Conservation (phyloP, 2,329 filamentous ascomycete genomes). For the Exophiala bonariae region DNA sequence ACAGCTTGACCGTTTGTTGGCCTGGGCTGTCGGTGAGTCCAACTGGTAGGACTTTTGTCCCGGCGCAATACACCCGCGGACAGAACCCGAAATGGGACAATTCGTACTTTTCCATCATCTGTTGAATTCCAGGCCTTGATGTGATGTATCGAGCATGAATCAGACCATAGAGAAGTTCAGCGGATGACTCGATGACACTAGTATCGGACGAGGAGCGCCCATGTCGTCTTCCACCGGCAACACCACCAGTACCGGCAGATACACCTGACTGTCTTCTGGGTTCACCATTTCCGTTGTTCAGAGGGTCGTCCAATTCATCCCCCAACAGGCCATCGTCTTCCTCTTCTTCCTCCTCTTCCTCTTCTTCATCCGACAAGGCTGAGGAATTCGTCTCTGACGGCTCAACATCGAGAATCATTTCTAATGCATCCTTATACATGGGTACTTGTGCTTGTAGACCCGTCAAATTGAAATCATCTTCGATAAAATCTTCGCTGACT, state of each 20-base stretch:
- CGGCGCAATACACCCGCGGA: conserved; percentile 89
- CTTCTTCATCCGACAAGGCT: conserved; percentile 54
- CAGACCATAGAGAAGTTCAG: conserved; percentile 96
- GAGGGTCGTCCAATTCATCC: conserved; percentile 54
- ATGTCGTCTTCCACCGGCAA: conserved; percentile 67
- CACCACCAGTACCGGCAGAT: conserved; percentile 29
- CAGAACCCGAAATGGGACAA: conserved; percentile 93
- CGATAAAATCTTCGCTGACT: conserved; percentile 98
- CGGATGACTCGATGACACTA: conserved; percentile 92
- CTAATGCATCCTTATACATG: conserved; percentile 98
- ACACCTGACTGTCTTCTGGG: conserved; percentile 59
- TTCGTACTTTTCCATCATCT: conserved; percentile 99
- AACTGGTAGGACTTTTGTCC: conserved; percentile 86
- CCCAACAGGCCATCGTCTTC: conserved; percentile 68
- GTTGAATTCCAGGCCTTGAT: conserved; percentile 91
- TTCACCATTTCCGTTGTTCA: conserved; percentile 30
- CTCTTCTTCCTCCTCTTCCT: conserved; percentile 66
- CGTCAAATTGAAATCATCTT: conserved; percentile 99
- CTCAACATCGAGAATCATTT: conserved; percentile 99
- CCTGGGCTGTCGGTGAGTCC: conserved; percentile 93
- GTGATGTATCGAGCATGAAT: conserved; percentile 99
- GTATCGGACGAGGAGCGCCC: conserved; percentile 87
- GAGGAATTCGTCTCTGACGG: conserved; percentile 66
- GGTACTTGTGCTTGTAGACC: conserved; percentile 92
- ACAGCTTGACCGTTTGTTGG: conserved; percentile 96